Base-by-base conservation (phyloP, 2,329 filamentous ascomycete species). In the Aspergillus novofumigatus region DNA sequence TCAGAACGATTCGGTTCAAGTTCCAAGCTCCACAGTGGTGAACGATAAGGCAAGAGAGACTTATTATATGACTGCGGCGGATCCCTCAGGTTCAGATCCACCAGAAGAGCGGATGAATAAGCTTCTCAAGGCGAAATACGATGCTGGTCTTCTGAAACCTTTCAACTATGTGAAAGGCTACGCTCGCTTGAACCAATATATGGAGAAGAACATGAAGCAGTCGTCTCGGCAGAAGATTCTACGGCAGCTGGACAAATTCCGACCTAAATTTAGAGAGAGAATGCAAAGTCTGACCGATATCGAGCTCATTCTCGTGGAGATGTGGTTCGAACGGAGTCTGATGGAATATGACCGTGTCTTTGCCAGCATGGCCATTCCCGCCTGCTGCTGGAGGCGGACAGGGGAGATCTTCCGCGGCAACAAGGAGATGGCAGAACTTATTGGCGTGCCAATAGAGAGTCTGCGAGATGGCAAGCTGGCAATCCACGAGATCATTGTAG, bases 131-230 rank as follows among this genome's bases (percentile, higher is more conserved):
- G 94, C 94, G 61, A 99, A 99, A 75, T 95, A 96, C 75, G 92
- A 97, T 65, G 94, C 94, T 0, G 94, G 94, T 1, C 82, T 99
- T 68, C 80, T 99, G 57, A 94, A 92, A 70, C 94, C 94, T 1
- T 99, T 99, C 82, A 97, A 97, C 77, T 99, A 99, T 74, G 91
- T 97, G 66, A 96, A 95, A 69, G 94, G 94, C 11, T 99, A 99
- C 73, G 89, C 91, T 10, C 85, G 92, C 32, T 80, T 99, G 50
- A 91, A 92, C 61, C 86, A 88, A 61, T 99, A 97, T 73, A 92
- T 99, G 81, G 92, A 97, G 68, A 86, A 87, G 58, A 88, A 97
- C 70, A 88, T 97, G 71, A 86, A 90, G 53, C 84, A 89, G 25
- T 80, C 84, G 17, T 94, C 90, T 21, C 92, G 94, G 60, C 89